A percentile compares a stretch with the other conserved stretches of the same genome.
These are phyloP conservation scores for Ramularia endophylla DNA, from an alignment of 2,329 filamentous ascomycete genomes.

Conservation along the genomic window DNA sequence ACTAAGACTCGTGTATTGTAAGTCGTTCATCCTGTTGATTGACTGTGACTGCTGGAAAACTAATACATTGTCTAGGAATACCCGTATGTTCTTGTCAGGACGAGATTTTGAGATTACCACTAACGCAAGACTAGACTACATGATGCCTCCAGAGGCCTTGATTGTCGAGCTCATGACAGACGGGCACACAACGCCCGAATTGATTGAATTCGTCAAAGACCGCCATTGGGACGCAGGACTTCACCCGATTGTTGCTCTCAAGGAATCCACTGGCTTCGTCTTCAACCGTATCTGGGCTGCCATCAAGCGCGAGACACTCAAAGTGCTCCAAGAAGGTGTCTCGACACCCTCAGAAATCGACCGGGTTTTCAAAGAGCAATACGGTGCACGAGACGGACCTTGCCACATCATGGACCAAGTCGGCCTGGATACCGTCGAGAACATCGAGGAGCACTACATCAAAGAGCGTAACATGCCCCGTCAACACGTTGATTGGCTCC, in stretches of 20 bases:
- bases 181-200: conserved; percentile 37
- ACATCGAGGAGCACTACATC: conserved; percentile 51
- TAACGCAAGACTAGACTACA: neutral
- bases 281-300: conserved; percentile 55
- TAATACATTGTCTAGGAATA: no score
- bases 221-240: conserved; percentile 38
- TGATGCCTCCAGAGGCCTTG: conserved; percentile 32
- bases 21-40: neutral
- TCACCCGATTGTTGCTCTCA: conserved; percentile 38
- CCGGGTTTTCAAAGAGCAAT: conserved; percentile 38
- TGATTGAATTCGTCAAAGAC: conserved; percentile 44
- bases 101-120: no score
- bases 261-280: conserved; percentile 50
- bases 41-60: neutral
- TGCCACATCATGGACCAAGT: conserved; percentile 43
- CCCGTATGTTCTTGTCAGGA: neutral
- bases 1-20: conserved; percentile 27
- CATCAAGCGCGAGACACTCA: conserved; percentile 48
- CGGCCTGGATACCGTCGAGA: conserved; percentile 48
- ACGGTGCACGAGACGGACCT: conserved; percentile 10
- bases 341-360: conserved; percentile 47
- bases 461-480: conserved; percentile 41
- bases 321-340: conserved; percentile 47
- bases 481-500: conserved; percentile 40
- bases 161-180: conserved; percentile 51